These are phyloP conservation scores for Tolypocladium tundrense DNA, from an alignment of 2,329 filamentous ascomycete genomes.

Conservation along the genomic window DNA sequence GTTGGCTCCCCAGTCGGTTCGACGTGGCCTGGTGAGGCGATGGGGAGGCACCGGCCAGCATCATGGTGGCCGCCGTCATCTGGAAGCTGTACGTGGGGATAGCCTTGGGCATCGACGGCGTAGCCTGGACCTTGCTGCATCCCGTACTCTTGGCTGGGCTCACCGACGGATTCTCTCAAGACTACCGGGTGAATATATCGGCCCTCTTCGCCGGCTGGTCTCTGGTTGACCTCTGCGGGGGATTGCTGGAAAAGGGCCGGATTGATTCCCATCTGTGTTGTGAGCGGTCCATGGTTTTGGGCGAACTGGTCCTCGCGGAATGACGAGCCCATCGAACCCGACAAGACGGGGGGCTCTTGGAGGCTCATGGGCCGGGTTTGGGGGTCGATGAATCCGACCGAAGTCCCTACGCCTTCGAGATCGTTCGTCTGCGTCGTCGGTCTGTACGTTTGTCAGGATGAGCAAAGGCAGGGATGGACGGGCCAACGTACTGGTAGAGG, in stretches of 20 bases:
- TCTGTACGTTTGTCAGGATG: neutral
- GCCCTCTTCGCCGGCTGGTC: neutral
- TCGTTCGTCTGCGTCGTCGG: neutral
- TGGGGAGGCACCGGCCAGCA: neutral
- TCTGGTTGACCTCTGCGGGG: neutral
- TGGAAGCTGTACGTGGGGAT: neutral
- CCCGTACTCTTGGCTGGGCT: neutral
- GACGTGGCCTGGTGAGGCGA: neutral
- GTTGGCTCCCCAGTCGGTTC: neutral
- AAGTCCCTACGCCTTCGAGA: conserved; percentile 13
- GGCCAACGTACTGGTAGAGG: conserved; percentile 9
- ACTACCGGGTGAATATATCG: neutral
- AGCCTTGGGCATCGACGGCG: neutral
- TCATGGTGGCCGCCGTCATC: neutral
- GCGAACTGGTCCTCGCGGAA: neutral
- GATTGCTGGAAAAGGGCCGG: neutral
- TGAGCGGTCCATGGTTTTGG: neutral
- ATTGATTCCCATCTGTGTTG: neutral
- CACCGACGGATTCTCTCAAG: neutral
- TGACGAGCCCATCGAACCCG: neutral
- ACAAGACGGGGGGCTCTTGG: conserved; percentile 5
- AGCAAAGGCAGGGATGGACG: neutral
- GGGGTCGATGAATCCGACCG: conserved; percentile 11
- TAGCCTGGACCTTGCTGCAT: neutral
- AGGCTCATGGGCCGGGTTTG: conserved; percentile 6